Percentiles rank a stretch among this genome's conserved stretches.
Evolutionary conservation across 768 basidiomycete genomes (phyloP).

Genomic region (Tylopilus sp.): DNA sequence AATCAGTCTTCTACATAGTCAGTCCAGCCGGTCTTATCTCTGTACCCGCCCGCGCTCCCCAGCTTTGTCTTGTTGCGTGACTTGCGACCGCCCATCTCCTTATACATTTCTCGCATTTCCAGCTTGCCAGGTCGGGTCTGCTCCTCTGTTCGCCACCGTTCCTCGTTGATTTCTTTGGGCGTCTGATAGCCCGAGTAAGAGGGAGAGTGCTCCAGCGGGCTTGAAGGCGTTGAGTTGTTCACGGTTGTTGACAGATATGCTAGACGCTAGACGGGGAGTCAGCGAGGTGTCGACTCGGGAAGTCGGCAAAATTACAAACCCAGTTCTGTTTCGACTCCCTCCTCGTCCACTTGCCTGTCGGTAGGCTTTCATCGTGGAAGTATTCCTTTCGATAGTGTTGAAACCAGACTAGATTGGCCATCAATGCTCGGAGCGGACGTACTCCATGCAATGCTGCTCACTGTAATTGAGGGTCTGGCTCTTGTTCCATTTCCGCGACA

Average conservation of each 20-base stretch:
- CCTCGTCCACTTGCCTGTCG: conserved; percentile 16
- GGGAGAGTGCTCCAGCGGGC: conserved; percentile 22
- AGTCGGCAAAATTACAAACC: conserved; percentile 1
- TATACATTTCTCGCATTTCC: conserved; percentile 88
- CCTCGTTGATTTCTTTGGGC: conserved; percentile 34
- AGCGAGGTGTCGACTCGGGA: conserved; percentile 1
- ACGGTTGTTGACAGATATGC: conserved; percentile 40
- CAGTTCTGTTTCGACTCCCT: not conserved
- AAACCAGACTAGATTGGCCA: conserved; percentile 74
- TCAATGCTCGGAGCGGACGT: not conserved
- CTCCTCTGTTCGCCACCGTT: conserved; percentile 53
- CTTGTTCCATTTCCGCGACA: conserved; percentile 53
- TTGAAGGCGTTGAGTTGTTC: conserved; percentile 39
- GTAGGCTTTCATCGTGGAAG: conserved; percentile 68
- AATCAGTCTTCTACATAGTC: conserved; percentile 30
- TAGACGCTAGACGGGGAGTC: conserved; percentile 43
- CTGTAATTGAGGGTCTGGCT: conserved; percentile 41
- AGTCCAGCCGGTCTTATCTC: conserved; percentile 82
- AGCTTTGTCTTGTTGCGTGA: conserved; percentile 61
- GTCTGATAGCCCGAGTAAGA: conserved; percentile 36
- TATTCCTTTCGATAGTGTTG: conserved; percentile 85
- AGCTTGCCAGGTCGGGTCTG: conserved; percentile 61
- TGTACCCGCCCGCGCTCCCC: conserved; percentile 46
- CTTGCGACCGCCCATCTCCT: conserved; percentile 74
- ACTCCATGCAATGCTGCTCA: conserved; percentile 12